Base-by-base conservation (phyloP, 2,329 filamentous ascomycete species). In the Epichloe sibirici region DNA sequence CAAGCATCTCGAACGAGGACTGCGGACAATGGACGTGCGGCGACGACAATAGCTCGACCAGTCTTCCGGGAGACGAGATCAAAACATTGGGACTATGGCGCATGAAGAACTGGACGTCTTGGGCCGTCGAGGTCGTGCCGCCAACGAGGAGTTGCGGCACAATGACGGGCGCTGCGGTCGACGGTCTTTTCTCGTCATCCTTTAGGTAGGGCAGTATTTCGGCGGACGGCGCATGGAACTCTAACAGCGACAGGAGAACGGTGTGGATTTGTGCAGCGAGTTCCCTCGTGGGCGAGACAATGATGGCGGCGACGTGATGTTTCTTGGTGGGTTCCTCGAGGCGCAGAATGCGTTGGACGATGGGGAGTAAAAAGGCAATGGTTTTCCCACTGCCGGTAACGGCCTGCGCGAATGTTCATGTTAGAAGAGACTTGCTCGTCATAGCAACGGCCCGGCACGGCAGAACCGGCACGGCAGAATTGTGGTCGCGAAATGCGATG, bases 311-410 rank as follows among this genome's bases (percentile, higher is more conserved):
- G 55, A 98, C 79, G 66, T 97, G 88, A 66, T 95, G 86, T 63
- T 86, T 89, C 69, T 93, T 95, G 37, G 89, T 82, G 2, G 89
- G 86, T 55, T 91, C 87, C 55, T 90, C 84, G 31, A 88, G 71
- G 58, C 86, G 83, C 55, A 97, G 72, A 45, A 97, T 74, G 59
- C 88, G 86, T 68, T 95, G 86, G 25, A 94, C 79, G 4, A 94
- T 74, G 1, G 90, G 90, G 46, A 96, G 83, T 37, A 94, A 71
- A 62, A 91, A 98, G 1, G 88, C 80, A 34, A 95, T 74, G 0
- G 90, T 95, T 71, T 96, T 95, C 55, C 90, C 90, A 66, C 87
- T 93, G 12, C 90, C 90, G 2, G 90, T 95, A 4, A 95, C 90
- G 35, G 89, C 89, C 76, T 85, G 31, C 28, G 15, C 5, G 35